A percentile compares a stretch with the other conserved stretches of the same genome.
Conservation (phyloP, 2,329 filamentous ascomycete genomes). For the Beauveria medogensis region DNA sequence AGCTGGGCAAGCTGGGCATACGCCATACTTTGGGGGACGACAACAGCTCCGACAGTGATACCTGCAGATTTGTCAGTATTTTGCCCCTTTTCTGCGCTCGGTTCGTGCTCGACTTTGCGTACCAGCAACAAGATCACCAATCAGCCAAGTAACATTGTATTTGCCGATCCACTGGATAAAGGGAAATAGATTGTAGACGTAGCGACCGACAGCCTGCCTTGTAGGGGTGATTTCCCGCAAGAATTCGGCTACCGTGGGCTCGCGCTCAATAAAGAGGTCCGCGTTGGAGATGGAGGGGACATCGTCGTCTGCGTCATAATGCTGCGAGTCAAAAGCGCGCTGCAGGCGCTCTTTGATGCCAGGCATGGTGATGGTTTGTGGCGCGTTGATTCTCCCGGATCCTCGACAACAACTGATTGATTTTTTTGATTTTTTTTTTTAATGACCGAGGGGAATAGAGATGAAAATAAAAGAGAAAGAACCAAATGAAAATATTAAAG, state of each 20-base stretch:
- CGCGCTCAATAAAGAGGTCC: slow-evolving; percentile 31
- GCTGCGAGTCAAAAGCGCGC: slow-evolving; percentile 16
- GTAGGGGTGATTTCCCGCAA: slow-evolving; percentile 30
- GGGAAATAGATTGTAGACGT: slow-evolving; percentile 37
- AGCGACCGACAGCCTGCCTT: slow-evolving; percentile 21
- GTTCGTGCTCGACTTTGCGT: neutral
- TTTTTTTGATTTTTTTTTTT: neutral
- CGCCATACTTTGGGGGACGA: slow-evolving; percentile 48
- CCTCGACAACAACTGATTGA: neutral
- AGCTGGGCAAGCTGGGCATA: slow-evolving; percentile 42
- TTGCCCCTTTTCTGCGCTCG: neutral
- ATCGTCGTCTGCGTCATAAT: slow-evolving; percentile 24
- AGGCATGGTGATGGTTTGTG: neutral
- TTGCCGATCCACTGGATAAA: slow-evolving; percentile 42
- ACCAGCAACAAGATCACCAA: slow-evolving; percentile 40
- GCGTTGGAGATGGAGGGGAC: slow-evolving; percentile 29
- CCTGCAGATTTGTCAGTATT: slow-evolving; percentile 16
- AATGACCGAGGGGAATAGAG: neutral
- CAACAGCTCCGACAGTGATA: slow-evolving; percentile 32
- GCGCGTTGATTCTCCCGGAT: neutral
- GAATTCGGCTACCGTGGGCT: slow-evolving; percentile 35
- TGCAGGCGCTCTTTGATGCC: slow-evolving; percentile 19
- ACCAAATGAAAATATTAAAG: neutral
- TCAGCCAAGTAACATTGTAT: slow-evolving; percentile 40
- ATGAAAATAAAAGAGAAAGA: neutral